Evolutionary conservation across 345 rosid genomes (phyloP).

Genomic region (Eucalyptus polyanthemos): DNA sequence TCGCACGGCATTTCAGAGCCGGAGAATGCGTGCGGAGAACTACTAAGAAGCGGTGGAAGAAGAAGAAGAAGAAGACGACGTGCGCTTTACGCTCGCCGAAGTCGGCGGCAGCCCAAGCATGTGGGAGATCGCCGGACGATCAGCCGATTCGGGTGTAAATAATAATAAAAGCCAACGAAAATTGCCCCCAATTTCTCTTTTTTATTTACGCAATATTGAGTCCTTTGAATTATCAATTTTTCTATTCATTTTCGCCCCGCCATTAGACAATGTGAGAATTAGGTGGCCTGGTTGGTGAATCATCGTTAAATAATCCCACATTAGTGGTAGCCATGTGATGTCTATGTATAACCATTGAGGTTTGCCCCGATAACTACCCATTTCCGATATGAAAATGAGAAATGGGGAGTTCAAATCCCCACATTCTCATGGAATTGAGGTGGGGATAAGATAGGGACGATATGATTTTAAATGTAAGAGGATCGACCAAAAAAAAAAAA

Average conservation of each 20-base stretch:
- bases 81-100: neutral
- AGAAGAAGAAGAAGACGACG: neutral
- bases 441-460: accelerated
- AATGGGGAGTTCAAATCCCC: accelerated
- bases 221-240: neutral
- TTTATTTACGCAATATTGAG: neutral
- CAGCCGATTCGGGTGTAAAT: neutral
- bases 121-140: neutral
- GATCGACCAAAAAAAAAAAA: neutral
- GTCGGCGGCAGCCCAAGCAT: neutral
- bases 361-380: accelerated
- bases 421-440: accelerated
- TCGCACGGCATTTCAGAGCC: neutral
- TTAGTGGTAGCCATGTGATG: neutral
- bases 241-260: neutral
- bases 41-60: neutral
- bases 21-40: neutral
- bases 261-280: neutral
- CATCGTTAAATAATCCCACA: neutral
- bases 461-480: no score
- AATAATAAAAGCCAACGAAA: neutral
- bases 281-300: accelerated
- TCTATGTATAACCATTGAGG: no score
- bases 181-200: neutral
- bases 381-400: accelerated